phyloP scores from a whole-genome alignment of 2,329 filamentous ascomycete species.

The Monosporascus sp. region DNA sequence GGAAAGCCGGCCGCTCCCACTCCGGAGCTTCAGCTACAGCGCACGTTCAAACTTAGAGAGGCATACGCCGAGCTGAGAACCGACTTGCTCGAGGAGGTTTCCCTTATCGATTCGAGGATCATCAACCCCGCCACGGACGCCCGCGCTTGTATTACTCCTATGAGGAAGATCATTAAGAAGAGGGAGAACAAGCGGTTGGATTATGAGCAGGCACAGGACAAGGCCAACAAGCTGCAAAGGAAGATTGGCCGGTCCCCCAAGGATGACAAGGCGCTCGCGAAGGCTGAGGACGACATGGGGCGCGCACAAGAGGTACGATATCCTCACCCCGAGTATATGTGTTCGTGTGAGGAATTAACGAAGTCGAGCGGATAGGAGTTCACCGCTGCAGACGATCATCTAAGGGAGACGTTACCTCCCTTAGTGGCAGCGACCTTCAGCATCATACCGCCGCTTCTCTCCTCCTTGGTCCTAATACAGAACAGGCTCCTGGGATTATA shows the following conservation, averaged over 20 bases:
- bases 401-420: constrained; percentile 65
- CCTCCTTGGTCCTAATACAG: constrained; percentile 68
- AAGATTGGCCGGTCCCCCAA: constrained; percentile 67
- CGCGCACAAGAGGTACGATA: constrained; percentile 55
- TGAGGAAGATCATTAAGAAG: constrained; percentile 81
- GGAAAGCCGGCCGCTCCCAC: constrained; percentile 54
- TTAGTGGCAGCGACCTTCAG: constrained; percentile 66
- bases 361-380: constrained; percentile 51
- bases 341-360: constrained; percentile 3
- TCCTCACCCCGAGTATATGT: not conserved
- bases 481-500: constrained; percentile 71
- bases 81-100: constrained; percentile 67
- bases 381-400: constrained; percentile 65
- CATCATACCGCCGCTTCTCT: constrained; percentile 67
- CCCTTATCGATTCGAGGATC: constrained; percentile 63
- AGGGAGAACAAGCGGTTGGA: constrained; percentile 77
- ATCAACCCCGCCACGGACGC: constrained; percentile 65
- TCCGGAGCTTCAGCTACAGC: constrained; percentile 55
- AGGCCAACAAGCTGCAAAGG: constrained; percentile 62
- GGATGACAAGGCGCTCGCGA: constrained; percentile 65
- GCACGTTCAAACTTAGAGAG: constrained; percentile 59
- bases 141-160: constrained; percentile 60
- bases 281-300: constrained; percentile 65
- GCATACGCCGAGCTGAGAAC: constrained; percentile 65
- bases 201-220: constrained; percentile 71